Evolutionary conservation across 495 filamentous ascomycete species (phyloP), one percentile per base, ranked within the genome.

Genomic region (Aspergillus nanangensis): DNA sequence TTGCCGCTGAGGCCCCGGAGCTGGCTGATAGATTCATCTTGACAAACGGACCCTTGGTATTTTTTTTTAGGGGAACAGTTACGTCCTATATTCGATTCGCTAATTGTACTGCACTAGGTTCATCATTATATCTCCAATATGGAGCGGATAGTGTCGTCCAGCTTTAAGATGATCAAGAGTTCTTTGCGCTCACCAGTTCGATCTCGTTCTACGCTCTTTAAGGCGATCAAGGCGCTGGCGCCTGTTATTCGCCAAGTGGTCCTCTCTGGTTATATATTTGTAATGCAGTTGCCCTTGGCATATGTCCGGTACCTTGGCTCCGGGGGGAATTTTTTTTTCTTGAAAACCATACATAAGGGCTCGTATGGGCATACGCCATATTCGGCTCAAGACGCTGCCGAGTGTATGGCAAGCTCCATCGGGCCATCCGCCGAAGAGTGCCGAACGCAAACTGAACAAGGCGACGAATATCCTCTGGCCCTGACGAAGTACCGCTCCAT

Each of bases 11-110:
- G 36, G 78, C 78, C 8, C 68, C 70, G 22, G 60, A 74, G 45
- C 54, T 82, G 22, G 75, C 74, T 1, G 65, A 80, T 52, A 62
- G 75, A 14, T 79, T 76, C 41, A 73, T 81, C 37, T 38, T 78
- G 31, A 69, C 60, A 34, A 73, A 76, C 50, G 70, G 67, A 3
- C 65, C 74, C 15, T 58, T 74, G 35, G 77, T 80, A 71, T 41
- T 75, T 60, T 24, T 23, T 10, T 8, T 19, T 15, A 29, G 13
- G 20, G 7, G 24, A 38, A 17, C 9, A 7, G 27, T 8, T 4
- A 9, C 17, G 25, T n/a, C n/a, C n/a, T n/a, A n/a, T n/a, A 18
- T 10, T 36, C 7, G 8, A 9, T 25, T 29, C n/a, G 23, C 50
- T 62, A 42, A 57, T 34, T 5, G 10, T 10, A 13, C 21, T n/a